phyloP scores from a whole-genome alignment of 306 rosid species.

The Fragaria ananassa region DNA sequence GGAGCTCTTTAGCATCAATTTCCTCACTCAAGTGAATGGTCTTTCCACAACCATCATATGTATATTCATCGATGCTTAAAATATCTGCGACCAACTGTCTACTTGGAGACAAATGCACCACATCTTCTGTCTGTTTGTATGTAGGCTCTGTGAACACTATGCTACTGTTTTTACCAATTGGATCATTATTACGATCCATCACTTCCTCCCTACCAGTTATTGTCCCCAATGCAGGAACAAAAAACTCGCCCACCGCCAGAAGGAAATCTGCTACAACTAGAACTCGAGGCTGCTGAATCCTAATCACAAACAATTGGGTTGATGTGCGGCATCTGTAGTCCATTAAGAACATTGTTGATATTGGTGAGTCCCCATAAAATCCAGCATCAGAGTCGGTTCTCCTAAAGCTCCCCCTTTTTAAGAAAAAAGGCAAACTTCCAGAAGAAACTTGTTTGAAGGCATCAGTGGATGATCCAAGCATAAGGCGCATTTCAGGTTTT shows the following conservation, averaged over 20 bases:
- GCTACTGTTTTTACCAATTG: constrained; percentile 55
- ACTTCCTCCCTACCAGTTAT: constrained; percentile 93
- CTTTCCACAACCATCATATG: constrained; percentile 94
- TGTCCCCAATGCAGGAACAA: constrained; percentile 86
- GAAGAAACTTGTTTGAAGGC: constrained; percentile 60
- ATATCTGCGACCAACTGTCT: constrained; percentile 78
- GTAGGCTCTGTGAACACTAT: constrained; percentile 59
- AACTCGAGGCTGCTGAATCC: constrained; percentile 93
- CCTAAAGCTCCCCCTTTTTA: constrained; percentile 45
- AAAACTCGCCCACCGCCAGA: constrained; percentile 90
- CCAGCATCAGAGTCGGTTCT: constrained; percentile 43
- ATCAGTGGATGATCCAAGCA: constrained; percentile 92
- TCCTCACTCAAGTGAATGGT: constrained; percentile 62
- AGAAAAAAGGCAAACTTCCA: constrained; percentile 50
- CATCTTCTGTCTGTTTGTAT: constrained; percentile 79
- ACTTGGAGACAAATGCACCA: constrained; percentile 72
- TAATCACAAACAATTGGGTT: constrained; percentile 78
- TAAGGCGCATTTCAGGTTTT: constrained; percentile 94
- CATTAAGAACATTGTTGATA: constrained; percentile 87
- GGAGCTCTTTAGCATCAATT: constrained; percentile 53
- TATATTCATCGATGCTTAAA: constrained; percentile 68
- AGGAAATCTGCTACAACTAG: constrained; percentile 98
- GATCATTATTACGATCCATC: constrained; percentile 85
- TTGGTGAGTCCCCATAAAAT: constrained; percentile 53
- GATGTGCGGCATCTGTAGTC: constrained; percentile 84